Evolutionary conservation across 148 eudicot species (phyloP).

Genomic region (Cornus controversa): DNA sequence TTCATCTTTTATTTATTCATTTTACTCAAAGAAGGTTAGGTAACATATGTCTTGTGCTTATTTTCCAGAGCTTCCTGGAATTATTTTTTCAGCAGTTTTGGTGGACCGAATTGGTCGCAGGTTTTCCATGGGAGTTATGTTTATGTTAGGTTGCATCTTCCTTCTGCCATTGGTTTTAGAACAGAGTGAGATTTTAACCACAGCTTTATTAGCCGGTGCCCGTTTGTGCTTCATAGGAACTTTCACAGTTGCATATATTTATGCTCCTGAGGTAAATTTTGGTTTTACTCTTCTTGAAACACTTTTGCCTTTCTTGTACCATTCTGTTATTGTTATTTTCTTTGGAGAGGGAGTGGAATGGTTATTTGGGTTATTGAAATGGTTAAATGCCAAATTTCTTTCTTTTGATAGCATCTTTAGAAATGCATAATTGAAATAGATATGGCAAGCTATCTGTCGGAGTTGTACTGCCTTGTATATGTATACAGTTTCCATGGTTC

Average conservation of each 20-base stretch:
- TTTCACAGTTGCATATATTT: constrained; percentile 27
- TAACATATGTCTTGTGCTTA: neutral
- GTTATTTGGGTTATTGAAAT: no score
- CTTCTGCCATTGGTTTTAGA: constrained; percentile 31
- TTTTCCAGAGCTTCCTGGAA: constrained; percentile 45
- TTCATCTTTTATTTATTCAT: neutral
- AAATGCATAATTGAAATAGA: no score
- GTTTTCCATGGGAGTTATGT: constrained; percentile 31
- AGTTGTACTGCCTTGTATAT: no score
- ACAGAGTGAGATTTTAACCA: constrained; percentile 26
- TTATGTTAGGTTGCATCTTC: constrained; percentile 18
- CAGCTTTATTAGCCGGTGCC: constrained; percentile 28
- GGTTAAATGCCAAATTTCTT: no score
- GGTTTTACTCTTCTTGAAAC: no score
- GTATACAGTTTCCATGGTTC: no score
- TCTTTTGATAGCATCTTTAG: no score
- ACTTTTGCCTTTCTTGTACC: no score
- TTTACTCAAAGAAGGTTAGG: neutral
- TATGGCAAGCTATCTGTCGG: no score
- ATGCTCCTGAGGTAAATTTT: constrained; percentile 41
- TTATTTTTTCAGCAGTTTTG: constrained; percentile 29
- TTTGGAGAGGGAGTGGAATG: no score
- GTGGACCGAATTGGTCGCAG: constrained; percentile 48
- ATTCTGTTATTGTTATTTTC: no score
- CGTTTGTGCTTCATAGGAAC: constrained; percentile 36